Evolutionary conservation across 306 rosid genomes (phyloP).

Genomic region (Pachyrhizus erosus): DNA sequence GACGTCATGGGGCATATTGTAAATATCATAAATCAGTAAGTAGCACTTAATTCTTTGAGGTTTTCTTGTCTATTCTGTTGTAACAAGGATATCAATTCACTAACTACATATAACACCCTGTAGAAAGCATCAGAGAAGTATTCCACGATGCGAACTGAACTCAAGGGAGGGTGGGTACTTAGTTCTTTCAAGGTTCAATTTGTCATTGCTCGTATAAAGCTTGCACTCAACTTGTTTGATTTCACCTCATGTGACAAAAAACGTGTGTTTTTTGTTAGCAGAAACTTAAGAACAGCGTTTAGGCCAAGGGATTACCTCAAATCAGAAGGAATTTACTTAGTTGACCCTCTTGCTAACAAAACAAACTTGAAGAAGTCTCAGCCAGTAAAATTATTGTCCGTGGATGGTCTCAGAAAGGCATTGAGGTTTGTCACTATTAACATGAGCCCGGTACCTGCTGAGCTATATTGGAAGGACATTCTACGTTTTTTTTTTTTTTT

Average conservation of each 20-base stretch:
- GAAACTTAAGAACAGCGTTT: constrained; percentile 81
- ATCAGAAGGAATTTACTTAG: constrained; percentile 85
- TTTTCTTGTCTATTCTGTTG: constrained; percentile 36
- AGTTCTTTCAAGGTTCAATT: neutral
- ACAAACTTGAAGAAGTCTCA: constrained; percentile 57
- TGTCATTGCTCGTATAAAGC: constrained; percentile 18
- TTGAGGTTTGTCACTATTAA: constrained; percentile 68
- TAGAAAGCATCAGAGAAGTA: constrained; percentile 80
- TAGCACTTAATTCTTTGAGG: constrained; percentile 25
- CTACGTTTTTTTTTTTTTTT: constrained; percentile 3
- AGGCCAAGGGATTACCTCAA: constrained; percentile 56
- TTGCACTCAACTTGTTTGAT: constrained; percentile 13
- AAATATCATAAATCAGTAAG: constrained; percentile 89
- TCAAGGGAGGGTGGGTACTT: constrained; percentile 84
- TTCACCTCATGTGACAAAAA: constrained; percentile 26
- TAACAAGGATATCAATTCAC: constrained; percentile 20
- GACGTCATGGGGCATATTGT: constrained; percentile 76
- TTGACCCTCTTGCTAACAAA: constrained; percentile 69
- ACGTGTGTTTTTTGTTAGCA: constrained; percentile 46
- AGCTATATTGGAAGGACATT: neutral
- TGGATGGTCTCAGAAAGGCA: constrained; percentile 82
- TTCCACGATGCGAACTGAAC: constrained; percentile 78
- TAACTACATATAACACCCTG: constrained; percentile 30
- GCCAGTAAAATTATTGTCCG: constrained; percentile 72
- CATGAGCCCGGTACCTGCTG: neutral